phyloP scores from a whole-genome alignment of 371 early-diverging fungal species.

The Actinomucor elegans region DNA sequence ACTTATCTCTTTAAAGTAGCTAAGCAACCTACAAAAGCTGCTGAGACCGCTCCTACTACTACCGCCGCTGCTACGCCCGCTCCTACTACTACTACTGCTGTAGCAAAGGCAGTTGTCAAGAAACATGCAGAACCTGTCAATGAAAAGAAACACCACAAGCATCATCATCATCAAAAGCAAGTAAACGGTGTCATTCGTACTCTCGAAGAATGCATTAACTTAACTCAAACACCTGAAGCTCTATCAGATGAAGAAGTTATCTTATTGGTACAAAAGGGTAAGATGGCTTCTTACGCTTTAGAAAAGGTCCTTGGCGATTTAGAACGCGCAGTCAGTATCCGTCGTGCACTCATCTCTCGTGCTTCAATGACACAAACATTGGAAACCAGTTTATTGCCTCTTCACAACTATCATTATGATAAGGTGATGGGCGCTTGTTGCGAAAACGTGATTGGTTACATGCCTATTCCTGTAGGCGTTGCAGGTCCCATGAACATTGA shows the following conservation, averaged over 20 bases:
- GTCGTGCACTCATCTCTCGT: constrained; percentile 75
- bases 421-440: constrained; percentile 92
- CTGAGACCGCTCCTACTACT: constrained; percentile 11
- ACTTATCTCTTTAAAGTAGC: constrained; percentile 66
- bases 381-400: constrained; percentile 69
- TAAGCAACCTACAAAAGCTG: constrained; percentile 48
- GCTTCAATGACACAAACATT: constrained; percentile 62
- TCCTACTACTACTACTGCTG: constrained; percentile 15
- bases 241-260: constrained; percentile 73
- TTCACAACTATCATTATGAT: constrained; percentile 85
- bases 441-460: constrained; percentile 95
- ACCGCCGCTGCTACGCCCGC: constrained; percentile 6
- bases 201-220: constrained; percentile 61
- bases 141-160: constrained; percentile 10
- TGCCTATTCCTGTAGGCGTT: constrained; percentile 93
- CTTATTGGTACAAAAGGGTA: constrained; percentile 68
- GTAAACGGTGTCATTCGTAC: constrained; percentile 48
- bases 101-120: constrained; percentile 11
- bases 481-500: constrained; percentile 86
- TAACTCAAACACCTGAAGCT: constrained; percentile 52
- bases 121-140: not conserved
- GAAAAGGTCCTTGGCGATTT: constrained; percentile 80
- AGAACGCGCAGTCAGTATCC: constrained; percentile 81
- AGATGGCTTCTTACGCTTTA: constrained; percentile 79
- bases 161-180: not conserved